phyloP scores from a whole-genome alignment of 352 stramenopile genomes.

The Bremia lactucae region DNA sequence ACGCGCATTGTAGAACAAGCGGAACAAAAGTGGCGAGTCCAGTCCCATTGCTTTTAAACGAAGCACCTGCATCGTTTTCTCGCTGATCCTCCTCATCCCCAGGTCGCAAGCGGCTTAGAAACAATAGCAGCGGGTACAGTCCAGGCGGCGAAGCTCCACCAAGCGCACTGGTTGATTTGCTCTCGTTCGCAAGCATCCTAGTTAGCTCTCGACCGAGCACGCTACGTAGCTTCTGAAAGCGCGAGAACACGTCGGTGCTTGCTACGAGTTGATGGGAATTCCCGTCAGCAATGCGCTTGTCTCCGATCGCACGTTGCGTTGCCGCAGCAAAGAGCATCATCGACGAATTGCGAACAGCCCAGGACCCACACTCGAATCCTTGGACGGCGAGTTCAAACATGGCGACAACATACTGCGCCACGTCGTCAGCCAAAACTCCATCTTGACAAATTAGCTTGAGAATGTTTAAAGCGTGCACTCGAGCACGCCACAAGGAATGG shows the following conservation, averaged over 20 bases:
- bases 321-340: conserved; percentile 88
- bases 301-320: conserved; percentile 66
- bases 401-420: conserved; percentile 70
- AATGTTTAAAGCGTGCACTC: conserved; percentile 84
- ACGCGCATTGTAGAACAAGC: conserved; percentile 55
- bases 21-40: conserved; percentile 42
- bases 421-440: conserved; percentile 74
- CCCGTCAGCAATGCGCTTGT: conserved; percentile 77
- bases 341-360: conserved; percentile 84
- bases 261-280: conserved; percentile 49
- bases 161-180: conserved; percentile 6
- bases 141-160: conserved; percentile 35
- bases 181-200: conserved; percentile 21
- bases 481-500: conserved; percentile 57
- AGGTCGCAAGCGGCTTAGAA: conserved; percentile 64
- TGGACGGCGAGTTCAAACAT: conserved; percentile 78
- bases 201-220: conserved; percentile 55
- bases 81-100: conserved; percentile 40
- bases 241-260: conserved; percentile 65
- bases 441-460: conserved; percentile 86
- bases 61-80: conserved; percentile 8
- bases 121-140: conserved; percentile 68
- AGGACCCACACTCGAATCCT: conserved; percentile 77
- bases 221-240: conserved; percentile 53
- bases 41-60: conserved; percentile 10